Evolutionary conservation across 495 filamentous ascomycete genomes (phyloP).

Genomic region (Hypoxylon trugodes): DNA sequence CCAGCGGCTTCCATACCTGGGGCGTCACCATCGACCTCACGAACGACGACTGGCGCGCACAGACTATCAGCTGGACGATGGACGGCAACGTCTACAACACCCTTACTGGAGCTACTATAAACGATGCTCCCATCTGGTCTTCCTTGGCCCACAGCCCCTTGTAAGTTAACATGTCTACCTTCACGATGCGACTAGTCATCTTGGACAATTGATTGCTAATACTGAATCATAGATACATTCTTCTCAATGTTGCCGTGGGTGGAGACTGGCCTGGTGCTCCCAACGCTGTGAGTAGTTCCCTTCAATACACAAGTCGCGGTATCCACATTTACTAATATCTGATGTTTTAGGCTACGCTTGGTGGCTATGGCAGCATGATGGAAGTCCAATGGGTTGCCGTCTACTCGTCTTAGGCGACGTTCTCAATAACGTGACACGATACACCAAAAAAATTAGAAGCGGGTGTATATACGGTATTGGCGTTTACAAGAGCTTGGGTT

Average conservation of each 20-base stretch:
- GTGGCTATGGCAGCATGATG: slow-evolving; percentile 60
- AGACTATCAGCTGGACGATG: slow-evolving; percentile 56
- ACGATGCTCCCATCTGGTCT: slow-evolving; percentile 54
- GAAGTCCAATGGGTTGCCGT: slow-evolving; percentile 59
- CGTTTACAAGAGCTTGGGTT: slow-evolving; percentile 35
- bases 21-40: slow-evolving; percentile 54
- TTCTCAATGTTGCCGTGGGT: slow-evolving; percentile 61
- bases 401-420: slow-evolving; percentile 42
- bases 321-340: background rate
- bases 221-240: slow-evolving; percentile 44
- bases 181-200: background rate
- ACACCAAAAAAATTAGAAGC: slow-evolving; percentile 31
- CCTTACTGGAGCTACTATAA: slow-evolving; percentile 51
- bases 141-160: slow-evolving; percentile 57
- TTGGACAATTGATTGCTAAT: background rate
- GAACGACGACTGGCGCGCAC: slow-evolving; percentile 50
- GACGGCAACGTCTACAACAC: slow-evolving; percentile 53
- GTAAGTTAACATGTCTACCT: slow-evolving; percentile 22
- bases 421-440: slow-evolving; percentile 11
- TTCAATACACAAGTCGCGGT: background rate
- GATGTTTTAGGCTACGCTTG: slow-evolving; percentile 41
- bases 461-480: slow-evolving; percentile 36
- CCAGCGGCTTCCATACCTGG: slow-evolving; percentile 57
- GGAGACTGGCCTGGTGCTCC: slow-evolving; percentile 53
- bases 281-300: slow-evolving; percentile 45